Evolutionary conservation across 768 basidiomycete genomes (phyloP).

Genomic region (Tulasnella sp.): DNA sequence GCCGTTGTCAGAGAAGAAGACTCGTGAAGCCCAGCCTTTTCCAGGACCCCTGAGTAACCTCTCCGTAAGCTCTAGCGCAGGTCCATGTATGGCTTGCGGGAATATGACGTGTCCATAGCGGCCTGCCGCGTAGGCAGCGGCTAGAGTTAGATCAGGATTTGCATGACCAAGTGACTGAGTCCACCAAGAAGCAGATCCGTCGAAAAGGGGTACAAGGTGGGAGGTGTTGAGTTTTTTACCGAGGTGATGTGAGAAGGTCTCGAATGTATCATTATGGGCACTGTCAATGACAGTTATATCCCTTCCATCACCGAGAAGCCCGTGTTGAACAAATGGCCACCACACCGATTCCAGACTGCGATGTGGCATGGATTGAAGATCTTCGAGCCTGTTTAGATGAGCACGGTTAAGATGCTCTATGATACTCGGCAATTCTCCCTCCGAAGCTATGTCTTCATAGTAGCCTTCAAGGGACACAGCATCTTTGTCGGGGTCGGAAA

Average conservation of each 20-base stretch:
- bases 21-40: conserved; percentile 78
- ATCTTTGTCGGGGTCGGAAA: conserved; percentile 36
- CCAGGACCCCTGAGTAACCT: conserved; percentile 70
- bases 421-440: conserved; percentile 25
- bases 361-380: conserved; percentile 64
- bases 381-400: conserved; percentile 53
- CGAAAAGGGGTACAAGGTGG: conserved; percentile 51
- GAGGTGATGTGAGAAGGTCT: conserved; percentile 39
- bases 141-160: conserved; percentile 59
- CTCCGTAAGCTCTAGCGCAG: conserved; percentile 76
- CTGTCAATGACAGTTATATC: conserved; percentile 89
- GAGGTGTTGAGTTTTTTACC: conserved; percentile 22
- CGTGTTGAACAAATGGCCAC: conserved; percentile 98
- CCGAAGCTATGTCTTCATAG: conserved; percentile 34
- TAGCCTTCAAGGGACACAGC: conserved; percentile 48
- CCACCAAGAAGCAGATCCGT: conserved; percentile 98
- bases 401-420: conserved; percentile 46
- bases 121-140: conserved; percentile 80
- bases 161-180: conserved; percentile 86
- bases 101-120: conserved; percentile 97
- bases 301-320: conserved; percentile 45
- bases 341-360: conserved; percentile 70
- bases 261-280: conserved; percentile 77
- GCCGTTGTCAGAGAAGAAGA: conserved; percentile 89
- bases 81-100: conserved; percentile 73